Base-by-base conservation (phyloP, 106 monocot genomes). In the Ottelia alismoides region DNA sequence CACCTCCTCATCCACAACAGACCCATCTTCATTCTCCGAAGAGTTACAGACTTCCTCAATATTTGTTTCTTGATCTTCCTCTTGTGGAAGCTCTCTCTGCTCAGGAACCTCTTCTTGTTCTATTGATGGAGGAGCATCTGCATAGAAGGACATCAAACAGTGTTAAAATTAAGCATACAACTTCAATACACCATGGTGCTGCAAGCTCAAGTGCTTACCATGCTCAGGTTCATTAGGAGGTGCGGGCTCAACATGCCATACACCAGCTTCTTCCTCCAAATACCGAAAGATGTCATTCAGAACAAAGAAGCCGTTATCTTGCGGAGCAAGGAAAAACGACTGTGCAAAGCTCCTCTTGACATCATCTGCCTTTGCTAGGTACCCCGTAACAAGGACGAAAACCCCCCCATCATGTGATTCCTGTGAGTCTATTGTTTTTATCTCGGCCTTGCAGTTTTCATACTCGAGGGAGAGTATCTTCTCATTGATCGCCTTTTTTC, bases 271-370 rank as follows among this genome's bases (percentile, higher is more conserved):
- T 10, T 72, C n/a, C n/a, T n/a, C 77, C 16, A 75, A 53, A 47
- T 74, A 94, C 29, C 94, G 66, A 23, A 94, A 88, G 2, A 94
- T 73, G 51, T 94, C 94, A 58, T 94, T 94, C 23, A 84, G 70
- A 22, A 94, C 94, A 60, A 73, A 94, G 71, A 70, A 94, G 9
- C 88, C 94, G 25, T 78, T 83, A n/a, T 84, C 94, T 49, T 94
- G 94, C 1, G 78, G 77, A 12, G 94, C 94, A n/a, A 94, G 94
- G 49, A 94, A 94, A 78, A 94, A 94, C 10, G 88, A 76, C 60
- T 94, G 88, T 1, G 94, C 65, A 61, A 94, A 94, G 30, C 67
- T 73, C 59, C 76, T 83, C 69, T 51, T 75, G 25, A 78, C 62
- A 49, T 69, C 66, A 49, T 88, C 81, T 47, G 70, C 67, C 22